Percentiles rank a stretch among this genome's conserved stretches.
Conservation (phyloP, 257 asterid genomes). For the Datura wrightii region DNA sequence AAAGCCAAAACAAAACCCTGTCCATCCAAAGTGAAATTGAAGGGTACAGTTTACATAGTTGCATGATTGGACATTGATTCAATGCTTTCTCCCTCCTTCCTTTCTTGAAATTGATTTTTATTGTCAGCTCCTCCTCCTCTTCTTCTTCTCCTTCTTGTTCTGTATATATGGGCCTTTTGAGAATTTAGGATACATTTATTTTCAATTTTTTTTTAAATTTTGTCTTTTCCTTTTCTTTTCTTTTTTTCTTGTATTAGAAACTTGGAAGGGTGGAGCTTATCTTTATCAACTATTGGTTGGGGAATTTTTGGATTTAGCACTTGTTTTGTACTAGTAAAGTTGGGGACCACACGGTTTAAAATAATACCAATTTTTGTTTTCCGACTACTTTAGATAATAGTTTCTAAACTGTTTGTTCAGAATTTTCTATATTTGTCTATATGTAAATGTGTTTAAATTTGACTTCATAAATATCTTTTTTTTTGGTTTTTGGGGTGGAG, state of each 20-base stretch:
- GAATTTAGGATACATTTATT: neutral
- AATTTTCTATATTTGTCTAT: neutral
- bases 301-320: neutral
- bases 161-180: neutral
- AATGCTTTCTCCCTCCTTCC: conserved; percentile 14
- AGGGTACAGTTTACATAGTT: conserved; percentile 12
- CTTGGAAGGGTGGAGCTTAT: neutral
- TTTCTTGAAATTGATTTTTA: conserved; percentile 27
- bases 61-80: conserved; percentile 34
- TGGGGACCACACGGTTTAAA: no score
- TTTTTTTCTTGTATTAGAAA: neutral
- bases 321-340: neutral
- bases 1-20: conserved; percentile 32
- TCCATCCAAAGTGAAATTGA: conserved; percentile 32
- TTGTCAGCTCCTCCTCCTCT: neutral
- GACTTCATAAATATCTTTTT: neutral
- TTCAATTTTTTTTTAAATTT: neutral
- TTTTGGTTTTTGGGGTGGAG: neutral
- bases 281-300: conserved; percentile 19
- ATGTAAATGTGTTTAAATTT: neutral
- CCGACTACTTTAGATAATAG: neutral
- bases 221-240: neutral
- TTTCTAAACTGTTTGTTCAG: neutral
- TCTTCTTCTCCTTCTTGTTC: neutral
- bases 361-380: no score